Evolutionary conservation across 306 rosid species (phyloP).

Genomic region (Alnus glutinosa): DNA sequence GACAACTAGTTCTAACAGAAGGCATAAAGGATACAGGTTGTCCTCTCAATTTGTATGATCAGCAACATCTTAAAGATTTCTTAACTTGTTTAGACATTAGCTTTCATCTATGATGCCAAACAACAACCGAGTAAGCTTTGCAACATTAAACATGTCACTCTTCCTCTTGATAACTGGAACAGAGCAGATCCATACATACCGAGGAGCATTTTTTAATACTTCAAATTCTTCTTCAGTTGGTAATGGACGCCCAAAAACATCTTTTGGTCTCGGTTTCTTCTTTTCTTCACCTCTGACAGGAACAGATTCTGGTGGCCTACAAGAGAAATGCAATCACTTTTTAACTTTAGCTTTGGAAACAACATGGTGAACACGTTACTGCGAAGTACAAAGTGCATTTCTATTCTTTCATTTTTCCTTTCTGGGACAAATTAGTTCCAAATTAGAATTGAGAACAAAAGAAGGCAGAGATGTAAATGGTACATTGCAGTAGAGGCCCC

Average conservation of each 20-base stretch:
- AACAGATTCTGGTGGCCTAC: slow-evolving; percentile 41
- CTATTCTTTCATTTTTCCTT: not conserved
- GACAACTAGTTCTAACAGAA: not conserved
- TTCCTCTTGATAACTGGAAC: not conserved
- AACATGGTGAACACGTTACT: not conserved
- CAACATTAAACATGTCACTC: not conserved
- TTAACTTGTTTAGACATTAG: not conserved
- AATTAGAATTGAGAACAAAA: not conserved
- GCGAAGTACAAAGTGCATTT: not conserved
- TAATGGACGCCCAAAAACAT: slow-evolving; percentile 88
- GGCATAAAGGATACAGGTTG: not conserved
- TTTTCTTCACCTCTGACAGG: slow-evolving; percentile 46
- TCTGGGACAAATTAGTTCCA: not conserved
- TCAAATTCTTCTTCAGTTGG: slow-evolving; percentile 93
- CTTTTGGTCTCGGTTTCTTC: slow-evolving; percentile 84
- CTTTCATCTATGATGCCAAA: not conserved
- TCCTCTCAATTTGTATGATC: not conserved
- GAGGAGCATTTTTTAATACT: slow-evolving; percentile 86
- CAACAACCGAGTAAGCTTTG: not conserved
- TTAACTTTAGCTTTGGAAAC: not conserved
- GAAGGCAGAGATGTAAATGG: slow-evolving; percentile 1
- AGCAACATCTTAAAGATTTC: not conserved
- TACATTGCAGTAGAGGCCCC: slow-evolving; percentile 60
- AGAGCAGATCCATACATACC: slow-evolving; percentile 43
- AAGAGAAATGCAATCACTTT: slow-evolving; percentile 1